Evolutionary conservation across 2,329 filamentous ascomycete genomes (phyloP), one percentile per base, ranked within the genome.

Genomic region (Nigrospora osmanthi): DNA sequence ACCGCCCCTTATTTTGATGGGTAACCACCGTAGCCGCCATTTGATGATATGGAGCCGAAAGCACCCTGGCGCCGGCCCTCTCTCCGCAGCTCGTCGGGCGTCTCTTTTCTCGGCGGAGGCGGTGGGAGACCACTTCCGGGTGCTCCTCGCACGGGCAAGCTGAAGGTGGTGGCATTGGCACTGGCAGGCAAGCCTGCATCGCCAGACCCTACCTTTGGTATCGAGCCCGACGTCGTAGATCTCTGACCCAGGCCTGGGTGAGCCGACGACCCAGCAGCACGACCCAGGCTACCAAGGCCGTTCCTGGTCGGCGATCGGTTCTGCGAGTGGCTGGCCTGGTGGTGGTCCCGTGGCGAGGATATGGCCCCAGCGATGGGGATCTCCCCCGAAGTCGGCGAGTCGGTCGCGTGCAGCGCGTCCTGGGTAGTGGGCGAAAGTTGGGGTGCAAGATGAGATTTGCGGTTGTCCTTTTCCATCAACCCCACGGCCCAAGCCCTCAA

Each of bases 381-480:
- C 54, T 88, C 82, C 35, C 47, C 47, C 44, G 83, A 85, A 11
- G 82, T 85, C 7, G 80, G 77, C 11, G 79, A 83, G 54, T 83
- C 79, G 54, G 68, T 73, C 23, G 76, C 76, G 47, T 84, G 80
- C 40, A 89, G 75, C 32, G 91, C 75, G 11, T 88, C 85, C 59
- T 87, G 83, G 2, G 87, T 88, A 10, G 86, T 80, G 1, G 89
- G 88, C 11, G 85, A 87, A 36, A 87, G 72, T 57, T 87, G 83
- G 32, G 89, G 89, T 14, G 83, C 87, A 34, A 96, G 77, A 62
- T 96, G 91, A 28, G 90, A 95, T 66, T 95, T 95, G 62, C 93
- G 87, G 66, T 96, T 95, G 65, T 96, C 87, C 56, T 85, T 82
- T 62, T 96, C 90, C 80, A 97, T 91, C 73, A 97, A 80, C 57